A percentile compares a stretch with the other conserved stretches of the same genome.
Conservation (phyloP, 129 eudicot species). For the Smallanthus sonchifolius region DNA sequence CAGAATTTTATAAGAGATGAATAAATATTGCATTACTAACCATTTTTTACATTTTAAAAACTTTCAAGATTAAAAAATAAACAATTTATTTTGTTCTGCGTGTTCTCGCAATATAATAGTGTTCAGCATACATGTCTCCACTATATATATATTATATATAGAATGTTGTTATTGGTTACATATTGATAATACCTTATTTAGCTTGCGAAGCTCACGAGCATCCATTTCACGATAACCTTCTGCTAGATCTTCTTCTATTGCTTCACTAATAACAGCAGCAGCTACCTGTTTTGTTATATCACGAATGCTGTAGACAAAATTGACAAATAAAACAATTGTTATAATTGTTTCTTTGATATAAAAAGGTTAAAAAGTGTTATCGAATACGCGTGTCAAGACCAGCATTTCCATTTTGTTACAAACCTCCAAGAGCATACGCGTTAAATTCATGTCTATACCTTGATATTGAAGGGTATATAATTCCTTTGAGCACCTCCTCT, state of each 20-base stretch:
- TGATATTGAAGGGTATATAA: constrained; percentile 86
- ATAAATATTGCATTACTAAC: no score
- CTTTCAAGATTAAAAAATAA: no score
- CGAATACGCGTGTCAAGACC: background rate
- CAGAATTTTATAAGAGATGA: no score
- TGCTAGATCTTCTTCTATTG: constrained; percentile 85
- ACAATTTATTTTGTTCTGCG: no score
- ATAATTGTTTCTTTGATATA: background rate
- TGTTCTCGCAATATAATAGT: no score
- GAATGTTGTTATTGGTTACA: background rate
- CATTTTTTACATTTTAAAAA: no score
- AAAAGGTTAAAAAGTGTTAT: background rate
- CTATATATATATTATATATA: no score
- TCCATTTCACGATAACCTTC: constrained; percentile 98
- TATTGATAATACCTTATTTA: constrained; percentile 53
- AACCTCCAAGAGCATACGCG: background rate
- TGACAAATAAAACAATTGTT: background rate
- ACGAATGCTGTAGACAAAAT: constrained; percentile 59
- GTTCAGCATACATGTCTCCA: no score
- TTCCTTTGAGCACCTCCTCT: constrained; percentile 83
- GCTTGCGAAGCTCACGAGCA: constrained; percentile 68
- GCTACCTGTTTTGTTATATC: constrained; percentile 92
- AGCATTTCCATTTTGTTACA: background rate
- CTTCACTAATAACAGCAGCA: constrained; percentile 87
- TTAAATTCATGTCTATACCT: constrained; percentile 37